Base-by-base conservation (phyloP, 1,139 yeast genomes). In the Pichia sp. region DNA sequence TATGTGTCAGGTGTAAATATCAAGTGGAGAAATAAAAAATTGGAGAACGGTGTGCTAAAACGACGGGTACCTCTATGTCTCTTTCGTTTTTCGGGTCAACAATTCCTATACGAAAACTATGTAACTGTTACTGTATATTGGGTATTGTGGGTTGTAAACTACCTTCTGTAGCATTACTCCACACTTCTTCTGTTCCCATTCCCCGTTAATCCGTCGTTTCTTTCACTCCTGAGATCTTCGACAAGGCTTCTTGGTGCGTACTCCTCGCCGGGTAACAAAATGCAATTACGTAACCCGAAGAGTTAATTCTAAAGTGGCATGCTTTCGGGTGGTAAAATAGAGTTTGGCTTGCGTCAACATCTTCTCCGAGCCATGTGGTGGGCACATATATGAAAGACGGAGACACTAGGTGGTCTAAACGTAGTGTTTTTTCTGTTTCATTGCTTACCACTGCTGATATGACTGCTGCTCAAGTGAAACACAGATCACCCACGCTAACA, bases 1-100 rank as follows among this genome's bases (percentile, higher is more conserved):
- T 34, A 9, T 34, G 37, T 34, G 18, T 10, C 25, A 25, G 13
- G 50, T 18, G 43, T 42, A 42, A 34, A 42, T 21, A 42, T 21
- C 13, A 36, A 28, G 50, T 21, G 46, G 46, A 30, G 39, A 22
- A 37, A 9, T 40, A 25, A 40, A 40, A 34, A 34, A 34, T n/a
- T n/a, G n/a, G 37, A 18, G 7, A 34, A 13, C 18, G 9, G n/a
- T 16, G 18, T 34, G 19, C 18, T 18, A 13, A 34, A n/a, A 13
- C 37, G 37, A 10, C 18, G 37, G 19, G 18, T 13, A 34, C 5
- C 18, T 34, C 18, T 34, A 13, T 34, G n/a, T 31, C 18, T 34
- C 18, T 13, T 16, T 34, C 9, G 37, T 13, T 13, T 34, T 34
- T 34, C 37, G 18, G n/a, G n/a, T 4, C 13, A 34, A 34, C n/a